These are phyloP conservation scores for Hondaea fermentalgiana DNA, from an alignment of 108 stramenopile genomes.

Conservation along the genomic window DNA sequence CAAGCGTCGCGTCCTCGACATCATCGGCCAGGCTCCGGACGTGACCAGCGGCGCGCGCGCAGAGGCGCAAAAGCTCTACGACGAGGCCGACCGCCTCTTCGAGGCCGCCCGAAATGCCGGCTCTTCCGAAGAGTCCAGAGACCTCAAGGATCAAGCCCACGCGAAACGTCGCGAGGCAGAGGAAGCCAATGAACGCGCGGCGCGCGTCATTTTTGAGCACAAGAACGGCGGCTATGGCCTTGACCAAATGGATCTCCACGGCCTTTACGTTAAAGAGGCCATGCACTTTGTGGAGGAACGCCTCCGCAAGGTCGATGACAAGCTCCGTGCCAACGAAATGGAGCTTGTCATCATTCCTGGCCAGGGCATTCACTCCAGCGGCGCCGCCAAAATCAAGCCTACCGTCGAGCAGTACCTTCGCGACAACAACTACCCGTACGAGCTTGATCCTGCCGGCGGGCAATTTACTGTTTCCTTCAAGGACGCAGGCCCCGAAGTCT, in stretches of 20 bases:
- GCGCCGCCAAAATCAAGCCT: constrained; percentile 1
- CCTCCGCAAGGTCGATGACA: background rate
- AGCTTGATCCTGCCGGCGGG: background rate
- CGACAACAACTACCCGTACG: background rate
- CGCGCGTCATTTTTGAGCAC: background rate
- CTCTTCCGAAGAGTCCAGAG: background rate
- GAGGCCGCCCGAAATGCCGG: background rate
- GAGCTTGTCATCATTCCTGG: background rate
- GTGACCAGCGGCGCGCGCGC: background rate
- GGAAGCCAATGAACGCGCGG: background rate
- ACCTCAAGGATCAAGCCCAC: background rate
- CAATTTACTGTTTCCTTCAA: background rate
- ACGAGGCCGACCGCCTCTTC: background rate
- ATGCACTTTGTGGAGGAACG: background rate
- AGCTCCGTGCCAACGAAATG: background rate
- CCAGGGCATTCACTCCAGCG: background rate
- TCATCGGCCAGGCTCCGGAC: background rate
- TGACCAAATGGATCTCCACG: constrained; percentile 6
- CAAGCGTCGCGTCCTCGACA: background rate
- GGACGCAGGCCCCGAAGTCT: background rate
- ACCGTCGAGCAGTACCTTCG: background rate
- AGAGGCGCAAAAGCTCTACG: constrained; percentile 2
- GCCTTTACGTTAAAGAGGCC: background rate
- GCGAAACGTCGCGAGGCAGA: background rate
- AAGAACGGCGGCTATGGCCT: constrained; percentile 6